phyloP scores from a whole-genome alignment of 192 early-diverging fungal species.

The Entomortierella parvispora region DNA sequence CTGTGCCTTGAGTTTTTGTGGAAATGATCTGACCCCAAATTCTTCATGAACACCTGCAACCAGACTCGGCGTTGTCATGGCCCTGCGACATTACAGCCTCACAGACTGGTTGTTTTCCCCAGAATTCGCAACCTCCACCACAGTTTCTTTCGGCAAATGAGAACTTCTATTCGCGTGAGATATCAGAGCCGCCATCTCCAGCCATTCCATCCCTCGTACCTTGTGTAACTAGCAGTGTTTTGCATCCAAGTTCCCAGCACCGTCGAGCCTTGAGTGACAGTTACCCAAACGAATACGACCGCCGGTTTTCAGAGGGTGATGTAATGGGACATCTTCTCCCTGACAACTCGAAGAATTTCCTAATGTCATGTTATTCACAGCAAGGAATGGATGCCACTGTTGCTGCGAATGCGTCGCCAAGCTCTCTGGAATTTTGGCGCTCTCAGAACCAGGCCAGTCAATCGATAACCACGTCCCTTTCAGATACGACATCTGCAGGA shows the following conservation, averaged over 20 bases:
- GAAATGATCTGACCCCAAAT: no score
- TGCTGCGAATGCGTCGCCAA: no score
- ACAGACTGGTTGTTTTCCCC: no score
- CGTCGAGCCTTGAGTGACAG: slow-evolving; percentile 22
- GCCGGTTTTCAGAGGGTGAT: slow-evolving; percentile 33
- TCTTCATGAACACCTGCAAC: no score
- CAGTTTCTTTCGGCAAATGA: not conserved
- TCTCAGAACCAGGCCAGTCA: not conserved
- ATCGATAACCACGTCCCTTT: not conserved
- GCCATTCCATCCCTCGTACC: not conserved
- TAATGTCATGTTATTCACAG: no score
- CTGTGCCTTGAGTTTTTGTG: no score
- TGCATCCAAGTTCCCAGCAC: slow-evolving; percentile 10
- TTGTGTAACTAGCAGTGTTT: not conserved
- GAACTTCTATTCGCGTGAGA: no score
- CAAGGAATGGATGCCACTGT: no score
- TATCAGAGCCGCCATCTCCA: slow-evolving; percentile 27
- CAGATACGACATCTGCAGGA: not conserved
- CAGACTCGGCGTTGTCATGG: no score
- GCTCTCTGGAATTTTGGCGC: no score
- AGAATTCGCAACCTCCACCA: slow-evolving; percentile 9
- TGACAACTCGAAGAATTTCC: slow-evolving; percentile 4
- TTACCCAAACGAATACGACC: slow-evolving; percentile 15
- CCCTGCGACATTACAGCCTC: no score
- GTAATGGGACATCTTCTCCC: slow-evolving; percentile 17